Conservation (phyloP, 1,284 basidiomycete species). For the Ustilago esculenta region DNA sequence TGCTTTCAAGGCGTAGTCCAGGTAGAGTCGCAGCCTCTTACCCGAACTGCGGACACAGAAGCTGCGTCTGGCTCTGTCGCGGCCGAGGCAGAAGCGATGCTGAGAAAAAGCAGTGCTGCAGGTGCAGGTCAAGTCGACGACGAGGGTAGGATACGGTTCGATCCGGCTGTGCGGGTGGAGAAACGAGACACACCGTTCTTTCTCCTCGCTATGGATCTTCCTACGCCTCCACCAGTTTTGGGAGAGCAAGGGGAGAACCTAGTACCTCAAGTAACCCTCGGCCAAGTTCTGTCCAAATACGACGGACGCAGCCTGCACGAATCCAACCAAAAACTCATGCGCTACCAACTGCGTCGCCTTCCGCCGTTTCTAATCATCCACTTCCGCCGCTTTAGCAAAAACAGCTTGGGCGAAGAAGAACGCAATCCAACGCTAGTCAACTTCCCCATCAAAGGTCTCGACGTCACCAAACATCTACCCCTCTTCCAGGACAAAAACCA, state of each 20-base stretch:
- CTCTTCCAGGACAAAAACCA: slow-evolving; percentile 65
- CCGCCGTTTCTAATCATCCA: slow-evolving; percentile 94
- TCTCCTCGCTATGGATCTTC: slow-evolving; percentile 92
- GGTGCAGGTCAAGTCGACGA: slow-evolving; percentile 56
- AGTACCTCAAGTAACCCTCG: slow-evolving; percentile 94
- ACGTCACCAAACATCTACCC: slow-evolving; percentile 25
- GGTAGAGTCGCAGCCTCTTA: slow-evolving; percentile 79
- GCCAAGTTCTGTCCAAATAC: slow-evolving; percentile 92
- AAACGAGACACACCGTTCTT: slow-evolving; percentile 88
- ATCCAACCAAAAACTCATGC: slow-evolving; percentile 68
- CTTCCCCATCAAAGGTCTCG: slow-evolving; percentile 87
- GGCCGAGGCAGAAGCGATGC: slow-evolving; percentile 8
- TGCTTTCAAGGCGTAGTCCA: slow-evolving; percentile 94
- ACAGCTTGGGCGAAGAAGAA: slow-evolving; percentile 90
- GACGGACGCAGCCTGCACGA: slow-evolving; percentile 73
- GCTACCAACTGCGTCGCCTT: slow-evolving; percentile 86
- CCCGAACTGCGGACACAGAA: slow-evolving; percentile 6
- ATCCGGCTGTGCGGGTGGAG: slow-evolving; percentile 75
- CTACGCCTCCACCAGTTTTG: slow-evolving; percentile 88
- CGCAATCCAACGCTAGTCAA: slow-evolving; percentile 99
- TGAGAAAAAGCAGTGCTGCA: not conserved
- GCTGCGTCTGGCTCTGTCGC: not conserved
- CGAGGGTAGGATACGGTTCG: slow-evolving; percentile 53
- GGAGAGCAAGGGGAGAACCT: slow-evolving; percentile 94
- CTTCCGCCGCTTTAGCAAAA: slow-evolving; percentile 98